phyloP scores from a whole-genome alignment of 331 rosid genomes.

The Malus hybrid region DNA sequence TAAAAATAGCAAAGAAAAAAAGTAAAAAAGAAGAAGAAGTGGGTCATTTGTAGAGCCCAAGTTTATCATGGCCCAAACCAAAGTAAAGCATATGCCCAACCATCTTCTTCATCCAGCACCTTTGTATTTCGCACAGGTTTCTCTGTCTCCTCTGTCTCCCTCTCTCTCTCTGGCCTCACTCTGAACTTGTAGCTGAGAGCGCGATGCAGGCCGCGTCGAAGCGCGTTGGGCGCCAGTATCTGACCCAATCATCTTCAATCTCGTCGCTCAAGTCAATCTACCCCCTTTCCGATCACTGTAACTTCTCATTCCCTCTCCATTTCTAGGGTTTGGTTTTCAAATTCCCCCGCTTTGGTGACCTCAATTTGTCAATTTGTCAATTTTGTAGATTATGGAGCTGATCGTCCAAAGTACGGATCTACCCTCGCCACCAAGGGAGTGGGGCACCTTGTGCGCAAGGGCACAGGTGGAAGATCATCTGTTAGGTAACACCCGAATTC shows the following conservation, averaged over 20 bases:
- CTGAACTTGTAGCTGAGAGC: constrained; percentile 23
- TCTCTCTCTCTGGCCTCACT: not conserved
- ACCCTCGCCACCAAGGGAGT: constrained; percentile 68
- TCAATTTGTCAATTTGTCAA: not conserved
- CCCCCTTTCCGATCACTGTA: constrained; percentile 60
- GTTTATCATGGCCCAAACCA: not conserved
- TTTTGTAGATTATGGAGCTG: constrained; percentile 54
- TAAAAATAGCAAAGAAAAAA: too few relatives aligned
- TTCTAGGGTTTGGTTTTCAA: not conserved
- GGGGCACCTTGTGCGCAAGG: constrained; percentile 92
- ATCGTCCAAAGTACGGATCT: constrained; percentile 60
- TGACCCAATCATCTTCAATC: constrained; percentile 30
- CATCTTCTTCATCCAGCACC: not conserved
- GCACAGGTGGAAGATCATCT: constrained; percentile 98
- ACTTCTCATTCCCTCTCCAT: not conserved
- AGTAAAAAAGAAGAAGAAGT: not conserved
- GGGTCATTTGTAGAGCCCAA: not conserved
- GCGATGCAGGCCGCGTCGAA: constrained; percentile 72
- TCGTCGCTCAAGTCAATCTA: constrained; percentile 40
- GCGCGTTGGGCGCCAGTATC: constrained; percentile 62
- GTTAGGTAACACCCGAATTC: constrained; percentile 52
- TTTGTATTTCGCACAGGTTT: not conserved
- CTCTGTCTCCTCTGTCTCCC: not conserved
- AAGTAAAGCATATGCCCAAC: not conserved
- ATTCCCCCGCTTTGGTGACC: not conserved